Evolutionary conservation across 371 early-diverging fungal species (phyloP), one percentile per base, ranked within the genome.

Genomic region (Racocetra persica): DNA sequence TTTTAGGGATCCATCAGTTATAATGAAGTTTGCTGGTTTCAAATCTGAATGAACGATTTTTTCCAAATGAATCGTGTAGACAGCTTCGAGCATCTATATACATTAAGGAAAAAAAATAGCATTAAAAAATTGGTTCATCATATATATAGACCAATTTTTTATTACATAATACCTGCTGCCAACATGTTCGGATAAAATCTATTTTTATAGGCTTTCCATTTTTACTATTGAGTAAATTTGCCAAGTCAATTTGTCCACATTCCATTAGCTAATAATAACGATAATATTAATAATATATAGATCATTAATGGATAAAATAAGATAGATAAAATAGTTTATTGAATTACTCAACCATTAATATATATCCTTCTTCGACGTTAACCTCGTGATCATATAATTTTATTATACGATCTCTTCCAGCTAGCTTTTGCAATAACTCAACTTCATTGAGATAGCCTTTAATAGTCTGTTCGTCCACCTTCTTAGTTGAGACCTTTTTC

Each of bases 181-280:
- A 97, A 80, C 94, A 95, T 69, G 90, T 82, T 10, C 94, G 88
- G 22, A 98, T 89, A 75, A 93, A 93, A 70, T 91, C 92, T 62
- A 94, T 82, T 55, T 93, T 90, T 79, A 94, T 84, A 0, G 90
- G 87, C 18, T 89, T 85, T 14, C 83, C 82, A 6, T 87, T 82
- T 55, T 91, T 90, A 41, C 86, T 87, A 63, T 88, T 79, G 77
- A 98, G 85, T 62, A 96, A 80, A 55, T 88, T 88, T 2, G 94
- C 94, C 54, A 99, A 84, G 80, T 98, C 98, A 10, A 93, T 94
- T 81, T 98, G 98, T 32, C 99, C 99, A 81, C 92, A 94, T 87
- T 99, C 99, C 89, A 99, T 82, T 1, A 91, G 51, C 88, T 91
- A 81, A 55, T 77, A 28, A 70, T 73, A n/a, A 54, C 26, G 6